Percentiles rank a stretch among this genome's conserved stretches.
phyloP scores from a whole-genome alignment of 169 alveolate genomes.

The Plasmodium vivax region DNA sequence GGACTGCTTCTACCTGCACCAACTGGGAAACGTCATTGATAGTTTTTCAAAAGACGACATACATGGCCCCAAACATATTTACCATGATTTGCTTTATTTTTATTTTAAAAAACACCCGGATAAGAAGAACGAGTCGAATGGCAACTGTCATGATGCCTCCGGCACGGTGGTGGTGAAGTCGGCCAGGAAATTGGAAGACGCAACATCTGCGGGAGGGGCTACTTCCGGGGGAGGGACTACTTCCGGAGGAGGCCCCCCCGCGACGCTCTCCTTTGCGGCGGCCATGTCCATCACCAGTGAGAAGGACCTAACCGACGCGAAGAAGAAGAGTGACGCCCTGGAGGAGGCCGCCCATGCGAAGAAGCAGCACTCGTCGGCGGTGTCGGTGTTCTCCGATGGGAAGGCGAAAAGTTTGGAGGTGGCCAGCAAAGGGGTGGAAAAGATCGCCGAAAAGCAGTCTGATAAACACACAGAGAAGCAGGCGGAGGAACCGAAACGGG shows the following conservation, averaged over 20 bases:
- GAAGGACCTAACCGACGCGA: background rate
- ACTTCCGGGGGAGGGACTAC: background rate
- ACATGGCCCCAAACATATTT: constrained; percentile 72
- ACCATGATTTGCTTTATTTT: constrained; percentile 70
- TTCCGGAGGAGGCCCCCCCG: background rate
- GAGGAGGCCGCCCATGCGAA: background rate
- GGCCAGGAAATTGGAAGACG: background rate
- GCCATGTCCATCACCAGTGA: background rate
- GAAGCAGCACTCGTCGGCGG: background rate
- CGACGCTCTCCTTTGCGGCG: background rate
- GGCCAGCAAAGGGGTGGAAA: background rate
- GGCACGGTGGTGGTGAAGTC: background rate
- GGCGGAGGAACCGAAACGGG: constrained; percentile 1
- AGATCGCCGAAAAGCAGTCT: background rate
- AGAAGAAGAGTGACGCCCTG: background rate
- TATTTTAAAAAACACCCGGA: constrained; percentile 70
- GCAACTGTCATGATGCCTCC: background rate
- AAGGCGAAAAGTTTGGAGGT: constrained; percentile 8
- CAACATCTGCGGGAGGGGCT: background rate
- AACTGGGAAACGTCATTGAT: constrained; percentile 88
- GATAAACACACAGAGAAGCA: background rate
- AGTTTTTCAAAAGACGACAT: constrained; percentile 80
- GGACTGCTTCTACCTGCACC: constrained; percentile 94
- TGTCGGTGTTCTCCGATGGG: constrained; percentile 11
- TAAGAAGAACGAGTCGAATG: background rate